Evolutionary conservation across 768 basidiomycete genomes (phyloP), one percentile per base, ranked within the genome.

Genomic region (Suillus lakei): DNA sequence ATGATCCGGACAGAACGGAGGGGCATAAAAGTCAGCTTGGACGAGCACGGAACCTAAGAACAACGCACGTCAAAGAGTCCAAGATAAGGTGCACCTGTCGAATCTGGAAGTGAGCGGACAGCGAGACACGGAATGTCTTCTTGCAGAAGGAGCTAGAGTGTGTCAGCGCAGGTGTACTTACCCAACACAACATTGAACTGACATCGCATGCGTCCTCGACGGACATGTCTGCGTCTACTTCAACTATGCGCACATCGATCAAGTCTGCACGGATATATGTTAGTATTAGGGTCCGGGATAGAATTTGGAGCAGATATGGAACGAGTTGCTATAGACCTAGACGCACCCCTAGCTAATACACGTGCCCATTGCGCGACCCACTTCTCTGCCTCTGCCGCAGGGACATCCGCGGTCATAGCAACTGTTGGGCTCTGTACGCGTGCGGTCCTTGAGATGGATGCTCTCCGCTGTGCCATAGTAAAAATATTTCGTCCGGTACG

Each of bases 141-240:
- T 10, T 83, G 83, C 26, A 92, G 81, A 23, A 94, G 81, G 5
- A 84, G 72, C 92, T 93, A 39, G 7, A 58, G n/a, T 61, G 23
- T 55, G 56, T 54, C 16, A 39, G 26, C 8, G 28, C 32, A 43
- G 67, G 48, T 68, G 51, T 32, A 39, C 26, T 15, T 32, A 13
- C 44, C 26, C n/a, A n/a, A n/a, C n/a, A n/a, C 16, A 34, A 39
- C 60, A 55, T 41, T 15, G 56, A 53, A 78, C 84, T 71, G 71
- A 90, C 92, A 68, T 92, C 91, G 71, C 92, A 94, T 15, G 92
- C 92, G 51, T 91, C 90, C 74, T 95, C 92, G 21, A 95, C 93
- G 58, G 85, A 88, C 9, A 84, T 87, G 53, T 92, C 87, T n/a
- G 85, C 85, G 62, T 88, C 87, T 12, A 94, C 83, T 32, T 82